Evolutionary conservation across 2,329 filamentous ascomycete genomes (phyloP).

Genomic region (Geosmithia morbida): DNA sequence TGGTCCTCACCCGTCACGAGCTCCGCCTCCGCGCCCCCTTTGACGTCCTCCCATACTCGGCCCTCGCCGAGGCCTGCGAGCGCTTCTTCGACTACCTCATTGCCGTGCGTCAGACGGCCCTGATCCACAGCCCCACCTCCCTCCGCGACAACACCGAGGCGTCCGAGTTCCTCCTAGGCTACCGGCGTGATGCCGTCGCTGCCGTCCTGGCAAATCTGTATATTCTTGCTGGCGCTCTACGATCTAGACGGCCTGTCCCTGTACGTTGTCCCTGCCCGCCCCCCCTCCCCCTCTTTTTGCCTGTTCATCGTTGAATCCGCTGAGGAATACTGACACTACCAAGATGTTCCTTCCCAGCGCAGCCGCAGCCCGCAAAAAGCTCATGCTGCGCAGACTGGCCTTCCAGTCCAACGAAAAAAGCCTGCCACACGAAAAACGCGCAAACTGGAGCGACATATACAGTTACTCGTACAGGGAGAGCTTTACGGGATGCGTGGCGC

Average conservation of each 20-base stretch:
- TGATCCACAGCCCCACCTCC: conserved; percentile 41
- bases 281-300: background rate
- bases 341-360: conserved; percentile 39
- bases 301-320: background rate
- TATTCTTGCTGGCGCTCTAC: conserved; percentile 38
- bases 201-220: conserved; percentile 43
- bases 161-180: conserved; percentile 30
- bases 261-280: conserved; percentile 13
- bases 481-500: conserved; percentile 36
- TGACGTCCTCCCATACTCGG: conserved; percentile 39
- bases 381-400: conserved; percentile 30
- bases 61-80: conserved; percentile 39
- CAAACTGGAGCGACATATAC: conserved; percentile 42
- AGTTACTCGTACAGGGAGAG: conserved; percentile 39
- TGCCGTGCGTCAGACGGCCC: conserved; percentile 39
- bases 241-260: conserved; percentile 32
- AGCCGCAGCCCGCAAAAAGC: conserved; percentile 33
- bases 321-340: background rate
- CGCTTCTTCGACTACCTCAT: conserved; percentile 45
- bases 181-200: conserved; percentile 41
- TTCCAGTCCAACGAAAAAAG: conserved; percentile 20
- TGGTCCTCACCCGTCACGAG: conserved; percentile 43
- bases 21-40: conserved; percentile 43
- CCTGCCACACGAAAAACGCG: conserved; percentile 6
- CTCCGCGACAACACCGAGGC: conserved; percentile 34